phyloP scores from a whole-genome alignment of 768 basidiomycete genomes.

The Russula brevipes region DNA sequence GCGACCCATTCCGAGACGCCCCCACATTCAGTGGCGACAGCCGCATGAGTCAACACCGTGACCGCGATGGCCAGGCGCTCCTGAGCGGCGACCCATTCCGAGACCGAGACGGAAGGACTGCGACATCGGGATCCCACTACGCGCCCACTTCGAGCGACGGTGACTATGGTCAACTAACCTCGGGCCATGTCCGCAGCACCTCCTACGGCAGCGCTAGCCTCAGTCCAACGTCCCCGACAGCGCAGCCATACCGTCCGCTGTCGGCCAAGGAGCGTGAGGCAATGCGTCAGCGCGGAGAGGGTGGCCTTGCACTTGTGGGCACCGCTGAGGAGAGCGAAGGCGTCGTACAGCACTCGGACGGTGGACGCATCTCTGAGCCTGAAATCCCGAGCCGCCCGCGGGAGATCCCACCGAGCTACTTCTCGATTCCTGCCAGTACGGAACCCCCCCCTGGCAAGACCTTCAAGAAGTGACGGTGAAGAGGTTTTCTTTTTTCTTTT shows the following conservation, averaged over 20 bases:
- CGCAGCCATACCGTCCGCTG: conserved; percentile 21
- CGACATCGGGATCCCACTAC: conserved; percentile 25
- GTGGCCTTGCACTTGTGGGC: conserved; percentile 28
- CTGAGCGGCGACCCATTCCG: conserved; percentile 26
- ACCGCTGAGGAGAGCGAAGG: conserved; percentile 16
- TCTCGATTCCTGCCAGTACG: not conserved
- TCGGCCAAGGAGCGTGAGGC: conserved; percentile 33
- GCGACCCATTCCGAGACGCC: too few species aligned
- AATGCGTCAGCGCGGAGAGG: conserved; percentile 19
- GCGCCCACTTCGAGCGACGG: conserved; percentile 19
- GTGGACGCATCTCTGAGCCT: conserved; percentile 21
- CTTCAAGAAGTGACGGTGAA: not conserved
- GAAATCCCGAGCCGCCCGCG: conserved; percentile 13
- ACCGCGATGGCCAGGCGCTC: conserved; percentile 18
- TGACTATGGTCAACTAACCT: not conserved
- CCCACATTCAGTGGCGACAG: too few species aligned
- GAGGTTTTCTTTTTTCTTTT: too few species aligned
- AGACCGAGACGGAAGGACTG: conserved; percentile 22
- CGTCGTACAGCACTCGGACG: conserved; percentile 32
- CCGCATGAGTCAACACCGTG: too few species aligned
- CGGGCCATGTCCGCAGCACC: not conserved
- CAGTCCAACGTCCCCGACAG: not conserved
- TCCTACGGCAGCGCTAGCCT: not conserved
- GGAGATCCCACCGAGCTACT: conserved; percentile 26
- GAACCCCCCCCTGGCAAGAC: too few species aligned